Evolutionary conservation across 768 basidiomycete species (phyloP), one percentile per base, ranked within the genome.

Genomic region (Aureoboletus auriporus): DNA sequence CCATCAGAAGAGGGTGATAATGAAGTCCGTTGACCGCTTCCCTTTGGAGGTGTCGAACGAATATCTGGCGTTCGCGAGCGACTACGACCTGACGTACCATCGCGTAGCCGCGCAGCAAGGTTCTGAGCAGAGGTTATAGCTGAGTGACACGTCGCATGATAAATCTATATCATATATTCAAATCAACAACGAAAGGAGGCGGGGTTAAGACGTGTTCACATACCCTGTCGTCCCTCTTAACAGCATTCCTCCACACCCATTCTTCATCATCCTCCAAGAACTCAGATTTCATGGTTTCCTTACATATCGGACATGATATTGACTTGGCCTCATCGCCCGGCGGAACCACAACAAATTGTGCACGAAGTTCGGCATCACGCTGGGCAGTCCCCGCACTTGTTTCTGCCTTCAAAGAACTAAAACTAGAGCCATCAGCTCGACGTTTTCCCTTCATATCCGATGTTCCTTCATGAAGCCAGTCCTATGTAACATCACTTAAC

Each of bases 191-290:
- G 23, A 14, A 36, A 33, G 14, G 49, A 1, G 27, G 13, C 10
- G 5, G 23, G 31, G 17, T 23, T 23, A 27, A 50, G 43, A 36
- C 23, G n/a, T 28, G 14, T 43, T 17, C 42, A 70, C 84, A 46
- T 65, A 93, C 93, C 73, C 79, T 80, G 49, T 87, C 88, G 55
- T 95, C 90, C 52, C 85, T 84, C 67, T 76, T 80, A 16, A 91
- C 75, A 0, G 94, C 92, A 62, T 99, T 95, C 63, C 79, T 82
- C 93, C 93, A 99, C 11, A 96, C 87, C 94, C 94, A 98, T 52
- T 96, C 95, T 71, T 97, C 95, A 52, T 94, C 93, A 41, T 96
- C 94, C 64, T 97, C 93, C 48, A 84, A 68, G 65, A 89, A 98
- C 72, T 96, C 95, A 55, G 84, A 82, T 74, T 91, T 89, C 67